Base-by-base conservation (phyloP, 257 asterid genomes). In the Ocimum tenuiflorum region DNA sequence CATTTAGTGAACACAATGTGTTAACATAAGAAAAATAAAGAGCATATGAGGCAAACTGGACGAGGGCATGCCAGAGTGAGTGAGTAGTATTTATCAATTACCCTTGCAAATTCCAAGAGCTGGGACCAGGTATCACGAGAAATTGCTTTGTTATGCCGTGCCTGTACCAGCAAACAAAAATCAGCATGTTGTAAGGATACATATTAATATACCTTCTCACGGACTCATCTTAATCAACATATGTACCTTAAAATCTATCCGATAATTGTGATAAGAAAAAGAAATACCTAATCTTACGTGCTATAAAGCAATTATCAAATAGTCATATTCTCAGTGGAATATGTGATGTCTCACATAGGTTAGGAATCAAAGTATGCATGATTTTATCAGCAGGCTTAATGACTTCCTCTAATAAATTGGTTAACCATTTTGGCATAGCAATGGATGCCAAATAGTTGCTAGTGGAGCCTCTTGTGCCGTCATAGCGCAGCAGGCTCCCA, bases 111-210 rank as follows among this genome's bases (percentile, higher is more conserved):
- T 78, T 94, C 99, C 77, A 90, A 82, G 12, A 94, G 92, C 69
- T 94, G 99, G 68, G 99, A 74, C 99, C 99, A 90, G 68, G 99
- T 94, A 74, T 94, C 99, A 49, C 96, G 90, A 46, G 99, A 94
- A 70, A 94, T 90, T 18, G 99, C 99, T 78, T 94, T 94, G 77
- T 90, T 94, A 72, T 94, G 99, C 59, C 91, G 86, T 57, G 90
- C 96, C 99, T 94, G 86, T 56, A 76, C 66, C 72, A 78, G 27
- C 29, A 67, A 64, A 74, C 39, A 50, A 60, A 39, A 12, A 22
- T 6, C 50, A 64, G 53, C 8, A 27, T 41, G 39, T 70, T 29
- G 7, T 31, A 31, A 24, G 31, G 31, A 24, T 24, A 24, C 31
- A 17, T 46, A 46, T n/a, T n/a, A n/a, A n/a, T n/a, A n/a, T n/a